A percentile compares a stretch with the other conserved stretches of the same genome.
Conservation (phyloP, 2,329 filamentous ascomycete species). For the Aspergillus sp. region DNA sequence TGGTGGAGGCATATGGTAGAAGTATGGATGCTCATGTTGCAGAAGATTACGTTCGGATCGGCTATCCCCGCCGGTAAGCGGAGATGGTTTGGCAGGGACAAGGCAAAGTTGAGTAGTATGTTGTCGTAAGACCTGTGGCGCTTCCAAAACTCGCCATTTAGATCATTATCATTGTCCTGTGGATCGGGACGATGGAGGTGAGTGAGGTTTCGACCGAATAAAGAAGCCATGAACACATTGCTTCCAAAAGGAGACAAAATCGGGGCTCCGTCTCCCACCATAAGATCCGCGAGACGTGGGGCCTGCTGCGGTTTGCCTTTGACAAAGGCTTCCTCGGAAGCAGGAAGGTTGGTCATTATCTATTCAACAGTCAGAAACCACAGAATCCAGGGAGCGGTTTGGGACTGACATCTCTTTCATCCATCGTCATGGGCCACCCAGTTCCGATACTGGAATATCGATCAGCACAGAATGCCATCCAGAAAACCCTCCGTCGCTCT, state of each 20-base stretch:
- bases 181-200: slow-evolving; percentile 83
- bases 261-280: slow-evolving; percentile 63
- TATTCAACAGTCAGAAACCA: slow-evolving; percentile 25
- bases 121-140: slow-evolving; percentile 86
- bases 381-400: background rate
- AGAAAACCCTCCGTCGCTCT: slow-evolving; percentile 87
- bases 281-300: slow-evolving; percentile 53
- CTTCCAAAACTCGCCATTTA: slow-evolving; percentile 94
- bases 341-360: slow-evolving; percentile 78
- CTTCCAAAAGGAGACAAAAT: slow-evolving; percentile 74
- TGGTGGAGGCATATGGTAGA: slow-evolving; percentile 97
- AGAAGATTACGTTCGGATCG: slow-evolving; percentile 83
- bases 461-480: slow-evolving; percentile 88
- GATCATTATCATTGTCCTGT: slow-evolving; percentile 77
- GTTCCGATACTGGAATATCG: slow-evolving; percentile 94
- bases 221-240: slow-evolving; percentile 76
- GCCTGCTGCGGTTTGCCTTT: slow-evolving; percentile 71
- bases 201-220: slow-evolving; percentile 85
- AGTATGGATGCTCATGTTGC: slow-evolving; percentile 96
- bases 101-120: slow-evolving; percentile 78
- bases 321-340: slow-evolving; percentile 79
- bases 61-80: slow-evolving; percentile 71
- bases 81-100: slow-evolving; percentile 74
- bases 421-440: slow-evolving; percentile 92
- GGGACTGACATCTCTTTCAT: slow-evolving; percentile 69